Percentiles rank a stretch among this genome's conserved stretches.
phyloP scores from a whole-genome alignment of 2,329 filamentous ascomycete genomes.

The Aureobasidium pullulans region DNA sequence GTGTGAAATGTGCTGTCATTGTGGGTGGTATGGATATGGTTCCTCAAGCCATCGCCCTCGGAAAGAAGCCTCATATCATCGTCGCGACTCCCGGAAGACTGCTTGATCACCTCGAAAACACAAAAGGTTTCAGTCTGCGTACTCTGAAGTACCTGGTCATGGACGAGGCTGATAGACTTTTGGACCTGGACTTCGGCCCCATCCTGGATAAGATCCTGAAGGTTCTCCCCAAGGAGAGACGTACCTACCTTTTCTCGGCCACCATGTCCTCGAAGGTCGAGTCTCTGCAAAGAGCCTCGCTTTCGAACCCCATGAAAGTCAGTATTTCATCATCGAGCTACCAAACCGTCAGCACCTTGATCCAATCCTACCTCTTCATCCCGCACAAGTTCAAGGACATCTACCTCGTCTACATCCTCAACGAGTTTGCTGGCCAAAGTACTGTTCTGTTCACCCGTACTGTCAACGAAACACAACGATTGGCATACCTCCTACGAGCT shows the following conservation, averaged over 20 bases:
- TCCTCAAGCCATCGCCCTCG: conserved; percentile 78
- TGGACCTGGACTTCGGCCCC: conserved; percentile 91
- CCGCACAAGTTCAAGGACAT: conserved; percentile 83
- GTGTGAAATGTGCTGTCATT: conserved; percentile 69
- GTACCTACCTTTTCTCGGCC: conserved; percentile 86
- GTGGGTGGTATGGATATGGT: conserved; percentile 97
- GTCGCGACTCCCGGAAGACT: conserved; percentile 87
- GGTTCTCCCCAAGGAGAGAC: conserved; percentile 61
- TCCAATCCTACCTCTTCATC: conserved; percentile 81
- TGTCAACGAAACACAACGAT: conserved; percentile 79
- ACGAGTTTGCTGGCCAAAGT: conserved; percentile 79
- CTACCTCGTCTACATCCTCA: conserved; percentile 78
- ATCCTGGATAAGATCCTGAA: conserved; percentile 90
- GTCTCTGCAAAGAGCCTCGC: conserved; percentile 78
- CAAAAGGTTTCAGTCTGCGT: conserved; percentile 84
- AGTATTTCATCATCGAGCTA: conserved; percentile 77
- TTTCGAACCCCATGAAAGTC: conserved; percentile 76
- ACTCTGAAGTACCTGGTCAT: conserved; percentile 83
- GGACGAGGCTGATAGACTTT: conserved; percentile 85
- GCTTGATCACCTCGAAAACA: conserved; percentile 90
- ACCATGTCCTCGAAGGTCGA: conserved; percentile 94
- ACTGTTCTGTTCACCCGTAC: conserved; percentile 89
- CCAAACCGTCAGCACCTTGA: conserved; percentile 41
- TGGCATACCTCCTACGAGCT: conserved; percentile 73
- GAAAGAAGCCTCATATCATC: conserved; percentile 87